Evolutionary conservation across 176 grass and related monocot species (phyloP).

Genomic region (Aegilops bicornis): DNA sequence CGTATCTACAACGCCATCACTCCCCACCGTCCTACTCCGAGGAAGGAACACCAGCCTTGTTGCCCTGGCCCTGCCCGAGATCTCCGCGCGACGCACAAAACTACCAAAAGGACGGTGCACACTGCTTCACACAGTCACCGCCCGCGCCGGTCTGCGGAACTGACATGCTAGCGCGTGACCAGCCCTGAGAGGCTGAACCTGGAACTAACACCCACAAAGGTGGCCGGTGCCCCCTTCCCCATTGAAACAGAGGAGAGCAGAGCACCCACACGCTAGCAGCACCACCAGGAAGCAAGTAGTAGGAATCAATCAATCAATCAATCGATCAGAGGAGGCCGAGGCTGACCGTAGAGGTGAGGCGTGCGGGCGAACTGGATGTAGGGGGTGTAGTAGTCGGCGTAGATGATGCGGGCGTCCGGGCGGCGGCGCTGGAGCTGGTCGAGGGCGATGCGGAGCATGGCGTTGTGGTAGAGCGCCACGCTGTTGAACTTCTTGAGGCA

Average conservation of each 20-base stretch:
- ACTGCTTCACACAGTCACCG: not conserved
- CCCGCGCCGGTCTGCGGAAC: not conserved
- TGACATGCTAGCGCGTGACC: too few relatives aligned
- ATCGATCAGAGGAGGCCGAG: not conserved
- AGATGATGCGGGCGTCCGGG: slow-evolving; percentile 50
- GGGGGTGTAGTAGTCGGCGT: slow-evolving; percentile 77
- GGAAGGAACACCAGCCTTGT: not conserved
- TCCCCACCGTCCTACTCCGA: not conserved
- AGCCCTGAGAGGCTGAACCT: not conserved
- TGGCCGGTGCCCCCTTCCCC: not conserved
- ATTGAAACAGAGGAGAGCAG: too few relatives aligned
- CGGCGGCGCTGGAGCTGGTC: slow-evolving; percentile 45
- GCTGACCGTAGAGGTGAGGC: slow-evolving; percentile 68
- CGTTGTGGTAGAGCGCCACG: slow-evolving; percentile 67
- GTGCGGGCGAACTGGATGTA: slow-evolving; percentile 51
- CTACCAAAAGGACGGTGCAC: not conserved
- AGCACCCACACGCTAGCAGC: too few relatives aligned
- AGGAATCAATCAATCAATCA: not conserved
- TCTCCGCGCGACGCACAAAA: not conserved
- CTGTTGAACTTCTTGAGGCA: slow-evolving; percentile 74
- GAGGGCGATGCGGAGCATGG: slow-evolving; percentile 50
- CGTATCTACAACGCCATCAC: not conserved
- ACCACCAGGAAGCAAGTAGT: not conserved
- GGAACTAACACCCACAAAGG: slow-evolving; percentile 23
- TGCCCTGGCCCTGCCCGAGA: not conserved